Conservation (phyloP, 164 flowering plant genomes). For the Vitis amurensis region DNA sequence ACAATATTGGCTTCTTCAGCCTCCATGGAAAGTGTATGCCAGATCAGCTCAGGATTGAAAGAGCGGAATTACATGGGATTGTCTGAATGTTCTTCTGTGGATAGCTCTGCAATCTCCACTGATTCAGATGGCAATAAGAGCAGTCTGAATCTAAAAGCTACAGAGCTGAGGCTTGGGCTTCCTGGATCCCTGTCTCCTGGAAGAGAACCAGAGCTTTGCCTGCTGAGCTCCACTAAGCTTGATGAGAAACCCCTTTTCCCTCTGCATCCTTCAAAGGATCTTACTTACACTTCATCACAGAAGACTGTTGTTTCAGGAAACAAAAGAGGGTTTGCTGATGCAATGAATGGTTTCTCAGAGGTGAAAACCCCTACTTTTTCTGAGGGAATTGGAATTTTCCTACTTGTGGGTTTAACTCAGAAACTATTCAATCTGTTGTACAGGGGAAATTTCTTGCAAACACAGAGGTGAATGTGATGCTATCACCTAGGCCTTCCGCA, state of each 20-base stretch:
- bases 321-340: constrained; percentile 57
- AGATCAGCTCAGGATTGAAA: constrained; percentile 18
- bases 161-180: constrained; percentile 48
- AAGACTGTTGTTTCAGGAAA: constrained; percentile 34
- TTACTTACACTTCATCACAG: constrained; percentile 22
- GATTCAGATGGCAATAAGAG: constrained; percentile 20
- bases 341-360: constrained; percentile 42
- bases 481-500: constrained; percentile 32
- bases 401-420: constrained; percentile 14
- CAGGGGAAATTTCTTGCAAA: constrained; percentile 35
- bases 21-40: constrained; percentile 26
- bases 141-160: constrained; percentile 38
- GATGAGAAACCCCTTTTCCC: constrained; percentile 48
- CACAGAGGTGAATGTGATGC: constrained; percentile 19
- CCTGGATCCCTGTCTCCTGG: constrained; percentile 50
- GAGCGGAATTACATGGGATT: constrained; percentile 44
- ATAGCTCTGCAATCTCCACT: constrained; percentile 26
- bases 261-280: constrained; percentile 36
- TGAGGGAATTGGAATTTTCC: constrained; percentile 8
- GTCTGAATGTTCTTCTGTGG: constrained; percentile 39
- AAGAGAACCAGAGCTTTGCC: constrained; percentile 26
- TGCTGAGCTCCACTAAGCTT: constrained; percentile 21
- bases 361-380: constrained; percentile 11
- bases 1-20: constrained; percentile 25
- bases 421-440: constrained; percentile 12